Percentiles rank a stretch among this genome's conserved stretches.
Evolutionary conservation across 768 basidiomycete species (phyloP).

Genomic region (Rhizopogon sp.): DNA sequence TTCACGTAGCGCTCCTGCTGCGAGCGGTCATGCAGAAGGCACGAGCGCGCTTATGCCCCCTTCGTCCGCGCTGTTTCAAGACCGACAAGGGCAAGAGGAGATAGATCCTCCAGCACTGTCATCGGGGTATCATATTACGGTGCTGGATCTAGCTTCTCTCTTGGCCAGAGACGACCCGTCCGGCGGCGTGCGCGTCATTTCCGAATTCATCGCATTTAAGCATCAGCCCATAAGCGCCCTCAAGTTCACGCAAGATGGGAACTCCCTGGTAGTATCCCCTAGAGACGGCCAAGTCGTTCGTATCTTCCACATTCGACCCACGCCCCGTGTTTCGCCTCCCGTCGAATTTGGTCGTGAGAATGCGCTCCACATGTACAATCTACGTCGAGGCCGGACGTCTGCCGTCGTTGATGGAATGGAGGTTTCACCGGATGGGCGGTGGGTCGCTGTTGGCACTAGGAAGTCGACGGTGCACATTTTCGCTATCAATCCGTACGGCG

Average conservation of each 20-base stretch:
- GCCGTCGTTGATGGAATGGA: slow-evolving; percentile 53
- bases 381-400: slow-evolving; percentile 67
- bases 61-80: neutral
- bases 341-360: neutral
- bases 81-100: neutral
- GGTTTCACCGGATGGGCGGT: slow-evolving; percentile 47
- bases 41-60: neutral
- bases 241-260: slow-evolving; percentile 50
- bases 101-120: slow-evolving; percentile 7
- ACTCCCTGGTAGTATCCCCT: slow-evolving; percentile 41
- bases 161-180: slow-evolving; percentile 11
- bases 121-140: slow-evolving; percentile 43
- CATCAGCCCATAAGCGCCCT: slow-evolving; percentile 44
- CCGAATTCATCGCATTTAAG: slow-evolving; percentile 45
- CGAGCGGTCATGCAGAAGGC: slow-evolving; percentile 14
- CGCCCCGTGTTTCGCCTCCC: slow-evolving; percentile 13
- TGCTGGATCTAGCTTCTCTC: slow-evolving; percentile 49
- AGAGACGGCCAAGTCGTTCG: slow-evolving; percentile 51
- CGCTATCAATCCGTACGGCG: slow-evolving; percentile 72
- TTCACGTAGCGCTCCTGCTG: slow-evolving; percentile 60
- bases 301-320: slow-evolving; percentile 40
- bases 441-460: slow-evolving; percentile 63
- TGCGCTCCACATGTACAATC: slow-evolving; percentile 52
- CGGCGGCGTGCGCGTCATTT: slow-evolving; percentile 28
- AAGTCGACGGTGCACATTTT: slow-evolving; percentile 70